These are phyloP conservation scores for Alternaria sp. DNA, from an alignment of 2,329 filamentous ascomycete species.

Conservation along the genomic window DNA sequence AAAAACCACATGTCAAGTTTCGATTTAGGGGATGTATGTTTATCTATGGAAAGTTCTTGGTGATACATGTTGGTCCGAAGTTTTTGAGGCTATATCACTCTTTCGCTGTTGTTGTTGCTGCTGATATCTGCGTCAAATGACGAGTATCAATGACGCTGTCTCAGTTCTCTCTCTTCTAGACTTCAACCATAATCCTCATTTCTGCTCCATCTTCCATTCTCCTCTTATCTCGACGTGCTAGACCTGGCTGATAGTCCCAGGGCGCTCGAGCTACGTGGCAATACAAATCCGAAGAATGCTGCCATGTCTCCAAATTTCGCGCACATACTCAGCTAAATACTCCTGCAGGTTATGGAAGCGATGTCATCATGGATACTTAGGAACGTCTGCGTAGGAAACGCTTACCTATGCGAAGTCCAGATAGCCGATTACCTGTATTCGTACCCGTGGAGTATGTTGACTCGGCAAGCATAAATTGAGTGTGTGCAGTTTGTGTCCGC, in stretches of 20 bases:
- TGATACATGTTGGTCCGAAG: not conserved
- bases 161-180: not conserved
- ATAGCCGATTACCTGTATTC: too few species aligned
- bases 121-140: not conserved
- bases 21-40: not conserved
- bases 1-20: not conserved
- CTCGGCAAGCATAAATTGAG: too few species aligned
- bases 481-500: too few species aligned
- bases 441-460: too few species aligned
- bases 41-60: not conserved
- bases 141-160: not conserved
- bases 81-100: fast-evolving
- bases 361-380: not conserved
- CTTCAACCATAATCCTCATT: not conserved
- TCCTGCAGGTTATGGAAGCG: not conserved
- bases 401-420: too few species aligned
- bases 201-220: not conserved
- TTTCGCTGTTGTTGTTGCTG: not conserved
- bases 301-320: not conserved
- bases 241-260: not conserved
- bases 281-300: not conserved
- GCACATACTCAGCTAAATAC: not conserved
- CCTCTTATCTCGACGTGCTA: not conserved
- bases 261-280: not conserved
- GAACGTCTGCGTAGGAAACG: too few species aligned